These are phyloP conservation scores for Neonectria magnoliae DNA, from an alignment of 2,329 filamentous ascomycete species.

Conservation along the genomic window DNA sequence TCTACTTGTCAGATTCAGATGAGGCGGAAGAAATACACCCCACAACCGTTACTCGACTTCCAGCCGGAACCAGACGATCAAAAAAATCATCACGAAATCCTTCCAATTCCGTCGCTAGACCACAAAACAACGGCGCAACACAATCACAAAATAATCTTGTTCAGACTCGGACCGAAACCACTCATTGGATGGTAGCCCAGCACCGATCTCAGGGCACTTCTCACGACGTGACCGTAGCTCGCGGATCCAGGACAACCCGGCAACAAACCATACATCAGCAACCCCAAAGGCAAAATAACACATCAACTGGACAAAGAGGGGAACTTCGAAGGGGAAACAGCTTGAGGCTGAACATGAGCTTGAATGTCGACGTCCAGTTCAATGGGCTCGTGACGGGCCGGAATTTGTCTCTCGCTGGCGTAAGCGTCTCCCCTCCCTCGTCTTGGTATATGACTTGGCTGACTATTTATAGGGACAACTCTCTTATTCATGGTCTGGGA, in stretches of 20 bases:
- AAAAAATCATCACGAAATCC: slow-evolving; percentile 28
- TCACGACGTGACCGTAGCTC: slow-evolving; percentile 24
- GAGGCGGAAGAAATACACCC: slow-evolving; percentile 2
- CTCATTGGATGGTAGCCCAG: slow-evolving; percentile 35
- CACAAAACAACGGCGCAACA: slow-evolving; percentile 6
- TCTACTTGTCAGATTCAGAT: slow-evolving; percentile 34
- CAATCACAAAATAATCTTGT: slow-evolving; percentile 27
- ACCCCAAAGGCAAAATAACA: slow-evolving; percentile 17
- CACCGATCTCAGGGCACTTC: slow-evolving; percentile 20
- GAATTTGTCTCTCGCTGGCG: slow-evolving; percentile 38
- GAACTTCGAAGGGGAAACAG: slow-evolving; percentile 29
- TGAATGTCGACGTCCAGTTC: slow-evolving; percentile 38
- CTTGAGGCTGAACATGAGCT: slow-evolving; percentile 41
- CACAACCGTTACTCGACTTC: neutral
- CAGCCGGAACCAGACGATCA: slow-evolving; percentile 7
- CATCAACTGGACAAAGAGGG: slow-evolving; percentile 2
- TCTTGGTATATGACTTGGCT: slow-evolving; percentile 12
- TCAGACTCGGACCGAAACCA: slow-evolving; percentile 35
- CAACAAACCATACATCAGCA: slow-evolving; percentile 35
- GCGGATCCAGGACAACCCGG: slow-evolving; percentile 31
- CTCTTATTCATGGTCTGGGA: slow-evolving; percentile 37
- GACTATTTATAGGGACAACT: slow-evolving; percentile 31
- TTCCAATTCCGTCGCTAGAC: slow-evolving; percentile 8
- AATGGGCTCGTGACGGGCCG: slow-evolving; percentile 40
- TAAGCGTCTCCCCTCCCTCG: slow-evolving; percentile 19